These are phyloP conservation scores for Xylaria sp. DNA, from an alignment of 2,329 filamentous ascomycete genomes.

Conservation along the genomic window DNA sequence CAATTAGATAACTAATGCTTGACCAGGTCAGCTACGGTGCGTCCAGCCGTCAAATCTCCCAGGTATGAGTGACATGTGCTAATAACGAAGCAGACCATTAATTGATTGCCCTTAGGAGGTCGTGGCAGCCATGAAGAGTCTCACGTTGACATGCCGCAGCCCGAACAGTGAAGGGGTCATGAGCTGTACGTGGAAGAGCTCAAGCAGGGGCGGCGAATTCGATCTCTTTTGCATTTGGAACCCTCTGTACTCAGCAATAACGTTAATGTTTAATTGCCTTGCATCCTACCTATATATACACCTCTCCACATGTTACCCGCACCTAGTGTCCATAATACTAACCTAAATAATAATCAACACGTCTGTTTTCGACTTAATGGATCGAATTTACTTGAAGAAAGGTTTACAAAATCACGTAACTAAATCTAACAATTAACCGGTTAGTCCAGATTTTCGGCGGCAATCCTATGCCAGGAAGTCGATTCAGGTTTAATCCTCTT, in stretches of 20 bases:
- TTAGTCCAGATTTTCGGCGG: no score
- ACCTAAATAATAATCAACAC: no score
- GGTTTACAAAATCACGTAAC: no score
- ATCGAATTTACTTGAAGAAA: no score
- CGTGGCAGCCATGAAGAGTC: constrained; percentile 23
- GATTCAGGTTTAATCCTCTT: no score
- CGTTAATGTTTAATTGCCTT: neutral
- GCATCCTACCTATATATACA: no score
- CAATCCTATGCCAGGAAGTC: no score
- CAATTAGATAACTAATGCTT: neutral
- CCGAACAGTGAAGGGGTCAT: neutral
- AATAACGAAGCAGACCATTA: constrained; percentile 21
- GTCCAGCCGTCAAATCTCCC: constrained; percentile 14
- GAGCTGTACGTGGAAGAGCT: constrained; percentile 19
- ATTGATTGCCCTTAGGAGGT: constrained; percentile 17
- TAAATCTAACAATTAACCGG: no score
- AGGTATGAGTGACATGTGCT: constrained; percentile 20
- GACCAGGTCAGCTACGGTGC: constrained; percentile 16
- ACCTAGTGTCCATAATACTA: no score
- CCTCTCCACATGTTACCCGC: neutral
- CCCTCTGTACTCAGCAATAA: neutral
- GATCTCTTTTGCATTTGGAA: neutral
- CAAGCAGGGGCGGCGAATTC: neutral
- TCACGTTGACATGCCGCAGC: constrained; percentile 13
- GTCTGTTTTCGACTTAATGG: no score